Percentiles rank a stretch among this genome's conserved stretches.
These are phyloP conservation scores for Tylopilus balloui DNA, from an alignment of 768 basidiomycete genomes.

Conservation along the genomic window DNA sequence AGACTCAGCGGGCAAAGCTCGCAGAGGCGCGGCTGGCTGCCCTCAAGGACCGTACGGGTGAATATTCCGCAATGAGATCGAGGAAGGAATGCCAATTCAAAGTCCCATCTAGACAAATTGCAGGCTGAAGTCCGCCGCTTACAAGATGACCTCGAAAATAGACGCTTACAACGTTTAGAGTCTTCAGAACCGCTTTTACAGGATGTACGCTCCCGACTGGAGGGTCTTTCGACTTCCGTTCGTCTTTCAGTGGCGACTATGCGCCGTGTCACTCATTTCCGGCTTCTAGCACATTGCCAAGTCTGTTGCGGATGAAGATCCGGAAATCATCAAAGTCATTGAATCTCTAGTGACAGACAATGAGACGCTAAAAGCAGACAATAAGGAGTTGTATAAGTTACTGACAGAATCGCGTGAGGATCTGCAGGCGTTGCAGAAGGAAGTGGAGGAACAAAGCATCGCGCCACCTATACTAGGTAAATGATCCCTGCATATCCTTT, in stretches of 20 bases:
- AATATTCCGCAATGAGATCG: slow-evolving; percentile 6
- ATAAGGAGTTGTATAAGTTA: slow-evolving; percentile 70
- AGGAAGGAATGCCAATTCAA: slow-evolving; percentile 5
- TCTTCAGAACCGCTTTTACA: slow-evolving; percentile 62
- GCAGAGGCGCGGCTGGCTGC: slow-evolving; percentile 65
- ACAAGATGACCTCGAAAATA: slow-evolving; percentile 58
- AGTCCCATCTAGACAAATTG: slow-evolving; percentile 50
- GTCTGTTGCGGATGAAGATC: slow-evolving; percentile 39
- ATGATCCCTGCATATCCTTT: not conserved
- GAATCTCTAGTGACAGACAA: slow-evolving; percentile 87
- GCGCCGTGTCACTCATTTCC: slow-evolving; percentile 15
- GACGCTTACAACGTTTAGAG: slow-evolving; percentile 55
- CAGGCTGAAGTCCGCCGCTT: slow-evolving; percentile 63
- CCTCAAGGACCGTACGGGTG: slow-evolving; percentile 65
- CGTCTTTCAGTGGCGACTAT: slow-evolving; percentile 18
- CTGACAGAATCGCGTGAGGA: slow-evolving; percentile 78
- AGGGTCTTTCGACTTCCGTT: slow-evolving; percentile 57
- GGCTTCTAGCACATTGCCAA: slow-evolving; percentile 36
- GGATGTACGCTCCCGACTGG: slow-evolving; percentile 61
- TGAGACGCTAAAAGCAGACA: slow-evolving; percentile 76
- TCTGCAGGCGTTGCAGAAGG: slow-evolving; percentile 59
- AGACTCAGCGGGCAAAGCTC: slow-evolving; percentile 58
- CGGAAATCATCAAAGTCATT: slow-evolving; percentile 63
- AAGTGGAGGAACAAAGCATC: slow-evolving; percentile 69
- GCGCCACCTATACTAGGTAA: slow-evolving; percentile 43